These are phyloP conservation scores for Pueraria montana DNA, from an alignment of 306 rosid genomes.

Conservation along the genomic window DNA sequence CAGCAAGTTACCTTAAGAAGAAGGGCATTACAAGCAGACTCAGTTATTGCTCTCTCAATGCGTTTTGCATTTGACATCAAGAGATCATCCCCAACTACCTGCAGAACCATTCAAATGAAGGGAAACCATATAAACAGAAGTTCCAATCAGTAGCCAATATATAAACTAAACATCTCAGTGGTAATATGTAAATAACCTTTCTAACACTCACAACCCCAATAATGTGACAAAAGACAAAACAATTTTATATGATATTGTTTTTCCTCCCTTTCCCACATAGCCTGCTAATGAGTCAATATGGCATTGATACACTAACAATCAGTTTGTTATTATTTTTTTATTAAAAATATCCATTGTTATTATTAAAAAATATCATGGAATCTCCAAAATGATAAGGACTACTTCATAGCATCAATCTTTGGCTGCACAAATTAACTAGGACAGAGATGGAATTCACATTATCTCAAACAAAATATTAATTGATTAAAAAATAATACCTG, in stretches of 20 bases:
- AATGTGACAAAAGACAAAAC: background rate
- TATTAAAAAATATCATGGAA: conserved; percentile 6
- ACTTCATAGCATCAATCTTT: conserved; percentile 25
- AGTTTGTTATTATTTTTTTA: conserved; percentile 11
- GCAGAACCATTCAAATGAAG: conserved; percentile 54
- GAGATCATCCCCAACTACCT: conserved; percentile 94
- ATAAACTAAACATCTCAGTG: conserved; percentile 29
- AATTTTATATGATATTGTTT: background rate
- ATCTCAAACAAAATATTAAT: conserved; percentile 43
- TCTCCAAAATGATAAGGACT: conserved; percentile 15
- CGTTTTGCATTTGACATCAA: conserved; percentile 89
- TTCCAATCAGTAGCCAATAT: conserved; percentile 32
- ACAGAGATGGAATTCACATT: conserved; percentile 41
- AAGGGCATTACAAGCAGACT: conserved; percentile 85
- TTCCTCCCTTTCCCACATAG: background rate
- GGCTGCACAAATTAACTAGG: conserved; percentile 31
- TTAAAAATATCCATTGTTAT: background rate
- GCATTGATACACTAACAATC: conserved; percentile 5
- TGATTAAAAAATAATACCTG: conserved; percentile 62
- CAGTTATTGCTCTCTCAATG: conserved; percentile 80
- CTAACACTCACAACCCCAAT: background rate
- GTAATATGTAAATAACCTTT: conserved; percentile 10
- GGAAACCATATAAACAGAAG: conserved; percentile 39
- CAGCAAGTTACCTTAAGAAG: conserved; percentile 80
- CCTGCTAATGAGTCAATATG: conserved; percentile 1